Evolutionary conservation across 2,329 filamentous ascomycete genomes (phyloP).

Genomic region (Sarocladium brachiariae): DNA sequence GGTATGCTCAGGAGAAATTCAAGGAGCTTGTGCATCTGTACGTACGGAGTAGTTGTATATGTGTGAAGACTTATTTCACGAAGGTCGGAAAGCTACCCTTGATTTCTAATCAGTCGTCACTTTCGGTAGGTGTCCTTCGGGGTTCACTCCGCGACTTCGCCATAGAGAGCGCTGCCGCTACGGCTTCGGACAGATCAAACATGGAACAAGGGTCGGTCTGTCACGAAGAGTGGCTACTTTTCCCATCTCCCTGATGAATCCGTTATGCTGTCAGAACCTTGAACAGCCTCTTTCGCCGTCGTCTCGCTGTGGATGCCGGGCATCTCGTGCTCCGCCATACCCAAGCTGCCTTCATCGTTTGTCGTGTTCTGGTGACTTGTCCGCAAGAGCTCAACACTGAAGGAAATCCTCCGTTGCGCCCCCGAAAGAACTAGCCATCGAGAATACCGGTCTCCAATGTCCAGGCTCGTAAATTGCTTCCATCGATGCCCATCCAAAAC

Average conservation of each 20-base stretch:
- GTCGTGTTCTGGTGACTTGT: neutral
- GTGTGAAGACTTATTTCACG: no score
- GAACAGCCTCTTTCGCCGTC: neutral
- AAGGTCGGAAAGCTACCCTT: neutral
- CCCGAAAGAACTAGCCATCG: neutral
- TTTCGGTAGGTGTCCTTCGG: neutral
- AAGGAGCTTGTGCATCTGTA: no score
- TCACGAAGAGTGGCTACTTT: neutral
- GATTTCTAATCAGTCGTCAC: neutral
- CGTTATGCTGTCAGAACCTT: no score
- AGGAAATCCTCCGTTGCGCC: neutral
- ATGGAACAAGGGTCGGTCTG: neutral
- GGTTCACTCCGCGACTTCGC: neutral
- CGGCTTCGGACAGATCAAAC: neutral
- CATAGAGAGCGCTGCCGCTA: neutral
- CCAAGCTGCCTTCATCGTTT: neutral
- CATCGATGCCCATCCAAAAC: no score
- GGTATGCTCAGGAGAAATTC: no score
- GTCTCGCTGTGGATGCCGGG: no score
- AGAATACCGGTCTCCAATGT: neutral
- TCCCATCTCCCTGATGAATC: no score
- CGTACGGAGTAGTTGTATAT: no score
- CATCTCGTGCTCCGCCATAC: neutral
- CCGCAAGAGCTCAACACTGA: neutral
- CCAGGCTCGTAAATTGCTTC: no score